These are phyloP conservation scores for Cadophora sp. DNA, from an alignment of 2,329 filamentous ascomycete species.

Conservation along the genomic window DNA sequence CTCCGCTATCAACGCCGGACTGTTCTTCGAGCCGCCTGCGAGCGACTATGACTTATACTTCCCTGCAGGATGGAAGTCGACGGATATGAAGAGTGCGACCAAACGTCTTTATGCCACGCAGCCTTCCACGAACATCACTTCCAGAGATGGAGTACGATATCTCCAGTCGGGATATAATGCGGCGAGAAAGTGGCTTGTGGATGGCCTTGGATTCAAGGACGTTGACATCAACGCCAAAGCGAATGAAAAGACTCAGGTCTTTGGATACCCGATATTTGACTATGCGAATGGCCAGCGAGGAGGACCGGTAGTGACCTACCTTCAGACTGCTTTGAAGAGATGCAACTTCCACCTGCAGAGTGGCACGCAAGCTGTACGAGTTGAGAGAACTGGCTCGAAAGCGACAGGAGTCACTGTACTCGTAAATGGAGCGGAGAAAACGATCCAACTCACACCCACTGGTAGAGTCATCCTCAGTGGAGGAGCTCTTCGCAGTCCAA, in stretches of 20 bases:
- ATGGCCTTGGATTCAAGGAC: constrained; percentile 54
- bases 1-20: constrained; percentile 60
- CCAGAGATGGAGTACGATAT: constrained; percentile 53
- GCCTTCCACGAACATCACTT: constrained; percentile 53
- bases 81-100: constrained; percentile 55
- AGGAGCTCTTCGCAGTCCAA: constrained; percentile 58
- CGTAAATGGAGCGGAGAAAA: constrained; percentile 41
- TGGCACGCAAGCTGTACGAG: constrained; percentile 51
- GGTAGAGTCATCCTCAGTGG: constrained; percentile 54
- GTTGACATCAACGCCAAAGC: constrained; percentile 55
- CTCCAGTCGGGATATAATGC: constrained; percentile 55
- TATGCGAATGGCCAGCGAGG: constrained; percentile 58
- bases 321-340: constrained; percentile 53
- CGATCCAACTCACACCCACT: constrained; percentile 31
- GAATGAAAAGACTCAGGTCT: constrained; percentile 55
- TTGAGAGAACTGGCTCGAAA: constrained; percentile 49
- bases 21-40: constrained; percentile 60
- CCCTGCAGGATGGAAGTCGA: constrained; percentile 57
- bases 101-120: constrained; percentile 53
- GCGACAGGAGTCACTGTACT: constrained; percentile 52
- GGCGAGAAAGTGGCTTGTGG: constrained; percentile 57
- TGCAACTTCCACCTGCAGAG: constrained; percentile 54
- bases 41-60: constrained; percentile 60
- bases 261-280: constrained; percentile 56
- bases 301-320: constrained; percentile 56